Percentiles rank a stretch among this genome's conserved stretches.
phyloP scores from a whole-genome alignment of 2,329 filamentous ascomycete genomes.

The Lachnellula occidentalis region DNA sequence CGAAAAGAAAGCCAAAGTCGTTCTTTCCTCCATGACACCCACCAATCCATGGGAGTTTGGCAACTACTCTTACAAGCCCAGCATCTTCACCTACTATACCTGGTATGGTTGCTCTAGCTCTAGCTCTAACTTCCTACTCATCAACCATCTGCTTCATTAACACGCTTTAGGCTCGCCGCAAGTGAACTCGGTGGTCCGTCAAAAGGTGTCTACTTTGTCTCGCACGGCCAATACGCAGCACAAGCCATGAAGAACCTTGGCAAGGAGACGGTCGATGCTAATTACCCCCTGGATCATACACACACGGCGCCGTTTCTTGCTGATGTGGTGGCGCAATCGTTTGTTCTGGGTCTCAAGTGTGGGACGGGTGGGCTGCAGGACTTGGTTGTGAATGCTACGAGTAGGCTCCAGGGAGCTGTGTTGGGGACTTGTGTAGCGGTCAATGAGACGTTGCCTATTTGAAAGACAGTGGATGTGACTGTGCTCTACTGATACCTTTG shows the following conservation, averaged over 20 bases:
- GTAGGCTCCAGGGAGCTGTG: slow-evolving; percentile 12
- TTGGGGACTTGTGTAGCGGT: slow-evolving; percentile 16
- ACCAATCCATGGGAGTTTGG: slow-evolving; percentile 58
- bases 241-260: slow-evolving; percentile 34
- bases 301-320: slow-evolving; percentile 52
- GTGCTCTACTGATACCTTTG: too few relatives aligned
- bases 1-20: slow-evolving; percentile 52
- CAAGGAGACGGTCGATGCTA: slow-evolving; percentile 39
- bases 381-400: slow-evolving; percentile 16
- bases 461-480: background rate
- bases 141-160: background rate
- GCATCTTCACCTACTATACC: slow-evolving; percentile 50
- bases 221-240: slow-evolving; percentile 19
- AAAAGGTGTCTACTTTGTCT: slow-evolving; percentile 19
- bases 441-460: slow-evolving; percentile 17
- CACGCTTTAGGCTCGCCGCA: slow-evolving; percentile 10
- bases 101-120: slow-evolving; percentile 1
- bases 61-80: slow-evolving; percentile 38
- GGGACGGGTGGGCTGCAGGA: slow-evolving; percentile 11
- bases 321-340: slow-evolving; percentile 47
- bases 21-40: slow-evolving; percentile 54
- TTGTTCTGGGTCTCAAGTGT: slow-evolving; percentile 31
- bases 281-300: slow-evolving; percentile 53
- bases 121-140: background rate
- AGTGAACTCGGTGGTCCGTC: slow-evolving; percentile 16